These are phyloP conservation scores for Moniliophthora roreri DNA, from an alignment of 1,284 basidiomycete species.

Conservation along the genomic window DNA sequence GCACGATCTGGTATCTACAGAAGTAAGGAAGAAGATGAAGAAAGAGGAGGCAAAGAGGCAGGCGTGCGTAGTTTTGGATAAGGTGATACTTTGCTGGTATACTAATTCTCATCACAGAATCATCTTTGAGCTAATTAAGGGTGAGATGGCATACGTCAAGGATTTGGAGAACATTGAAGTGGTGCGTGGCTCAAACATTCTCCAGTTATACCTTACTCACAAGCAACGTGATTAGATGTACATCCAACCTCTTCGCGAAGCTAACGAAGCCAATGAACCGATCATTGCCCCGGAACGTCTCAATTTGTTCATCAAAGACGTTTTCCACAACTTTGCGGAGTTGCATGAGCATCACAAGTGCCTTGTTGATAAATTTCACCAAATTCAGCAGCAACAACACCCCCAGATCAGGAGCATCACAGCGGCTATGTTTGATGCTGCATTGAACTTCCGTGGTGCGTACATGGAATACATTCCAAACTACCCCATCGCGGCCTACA, in stretches of 20 bases:
- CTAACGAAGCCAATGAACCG: slow-evolving; percentile 74
- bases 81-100: slow-evolving; percentile 6
- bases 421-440: slow-evolving; percentile 85
- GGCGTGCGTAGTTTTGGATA: slow-evolving; percentile 56
- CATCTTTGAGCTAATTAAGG: slow-evolving; percentile 95
- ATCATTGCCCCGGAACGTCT: slow-evolving; percentile 75
- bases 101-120: slow-evolving; percentile 46
- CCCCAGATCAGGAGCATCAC: slow-evolving; percentile 83
- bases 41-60: slow-evolving; percentile 88
- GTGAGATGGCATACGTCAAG: slow-evolving; percentile 92
- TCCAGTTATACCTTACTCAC: slow-evolving; percentile 1
- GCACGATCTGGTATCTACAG: slow-evolving; percentile 80
- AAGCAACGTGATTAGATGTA: slow-evolving; percentile 57
- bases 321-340: slow-evolving; percentile 88
- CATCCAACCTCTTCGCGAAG: slow-evolving; percentile 69
- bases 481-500: slow-evolving; percentile 91
- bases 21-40: slow-evolving; percentile 61
- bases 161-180: slow-evolving; percentile 89
- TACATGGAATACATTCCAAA: slow-evolving; percentile 93
- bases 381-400: slow-evolving; percentile 89
- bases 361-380: slow-evolving; percentile 81
- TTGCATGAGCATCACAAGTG: slow-evolving; percentile 72
- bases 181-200: slow-evolving; percentile 40
- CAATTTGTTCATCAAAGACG: slow-evolving; percentile 80
- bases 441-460: slow-evolving; percentile 89